Base-by-base conservation (phyloP, 139 green algal species). In the Penium margaritaceum region DNA sequence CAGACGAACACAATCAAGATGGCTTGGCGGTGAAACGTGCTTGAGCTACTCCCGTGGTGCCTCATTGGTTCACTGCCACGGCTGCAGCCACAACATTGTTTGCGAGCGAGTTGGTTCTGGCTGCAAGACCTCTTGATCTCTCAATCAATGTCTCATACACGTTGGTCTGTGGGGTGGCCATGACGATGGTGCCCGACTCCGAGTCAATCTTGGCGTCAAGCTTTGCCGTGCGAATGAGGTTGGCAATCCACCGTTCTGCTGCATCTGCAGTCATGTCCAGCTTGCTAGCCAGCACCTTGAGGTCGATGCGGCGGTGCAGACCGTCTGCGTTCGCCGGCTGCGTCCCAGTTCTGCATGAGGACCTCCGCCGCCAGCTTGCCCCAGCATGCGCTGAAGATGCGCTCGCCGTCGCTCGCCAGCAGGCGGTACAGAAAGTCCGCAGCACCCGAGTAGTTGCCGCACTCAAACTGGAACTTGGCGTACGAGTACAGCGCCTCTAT, bases 381-480 rank as follows among this genome's bases (percentile, higher is more conserved):
- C 95, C 95, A 99, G 63, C 96, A 81, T 15, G 92, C 91, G 58
- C 72, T 86, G 24, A 95, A 84, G 64, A 85, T 89, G 63, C 85
- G 82, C 81, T 95, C 88, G 33, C 80, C 78, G 84, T 90, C 88
- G 34, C 87, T 94, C 78, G 83, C 91, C 35, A 98, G 88, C 32
- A 84, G 89, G 69, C 89, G 87, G 86, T 97, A 98, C 66, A 96
- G 84, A 57, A 96, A 93, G 78, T 98, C 94, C 32, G 88, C 84
- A 36, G 88, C 73, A 30, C 60, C 85, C 36, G 74, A 81, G 85
- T 99, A 99, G 90, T 97, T 97, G 47, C 95, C 95, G 81, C 94
- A 98, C 80, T 99, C 93, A 71, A 95, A 99, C 83, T 97, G 91
- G 84, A 95, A 97, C 86, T 96, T 96, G 39, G 95, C 95, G 69